Evolutionary conservation across 2,329 filamentous ascomycete species (phyloP).

Genomic region (Epicoccum nigrum): DNA sequence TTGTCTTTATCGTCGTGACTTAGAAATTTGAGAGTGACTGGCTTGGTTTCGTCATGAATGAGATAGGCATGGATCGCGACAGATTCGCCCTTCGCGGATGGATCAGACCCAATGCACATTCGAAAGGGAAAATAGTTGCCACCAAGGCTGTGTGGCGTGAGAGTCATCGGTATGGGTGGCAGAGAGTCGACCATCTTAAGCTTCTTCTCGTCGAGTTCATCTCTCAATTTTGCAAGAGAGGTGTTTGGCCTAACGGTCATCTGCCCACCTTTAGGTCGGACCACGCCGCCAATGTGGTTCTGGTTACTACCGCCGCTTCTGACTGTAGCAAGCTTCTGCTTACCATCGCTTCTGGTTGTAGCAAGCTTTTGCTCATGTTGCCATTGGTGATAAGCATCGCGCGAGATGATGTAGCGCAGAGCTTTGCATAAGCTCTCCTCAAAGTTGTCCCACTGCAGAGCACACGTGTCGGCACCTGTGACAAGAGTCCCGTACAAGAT

Average conservation of each 20-base stretch:
- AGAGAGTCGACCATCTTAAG: background rate
- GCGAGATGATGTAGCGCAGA: constrained; percentile 7
- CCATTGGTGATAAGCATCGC: constrained; percentile 14
- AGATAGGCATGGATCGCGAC: constrained; percentile 1
- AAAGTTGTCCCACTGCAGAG: constrained; percentile 14
- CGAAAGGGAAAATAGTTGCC: constrained; percentile 4
- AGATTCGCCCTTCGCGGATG: background rate
- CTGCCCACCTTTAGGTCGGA: background rate
- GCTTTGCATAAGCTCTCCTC: constrained; percentile 8
- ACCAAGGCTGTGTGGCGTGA: constrained; percentile 2
- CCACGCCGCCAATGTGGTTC: background rate
- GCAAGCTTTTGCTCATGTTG: background rate
- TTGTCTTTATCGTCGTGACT: background rate
- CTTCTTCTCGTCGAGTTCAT: constrained; percentile 1
- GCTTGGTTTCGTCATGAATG: background rate
- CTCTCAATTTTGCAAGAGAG: constrained; percentile 2
- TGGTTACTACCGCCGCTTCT: background rate
- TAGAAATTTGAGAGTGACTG: background rate
- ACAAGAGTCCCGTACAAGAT: constrained; percentile 15
- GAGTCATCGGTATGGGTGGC: background rate
- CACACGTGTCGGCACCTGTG: constrained; percentile 4
- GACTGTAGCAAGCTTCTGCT: background rate
- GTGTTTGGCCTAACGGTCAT: background rate
- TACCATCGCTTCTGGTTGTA: background rate
- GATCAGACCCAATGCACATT: background rate